Conservation (phyloP, 345 rosid genomes). For the Crucihimalaya himalaica region DNA sequence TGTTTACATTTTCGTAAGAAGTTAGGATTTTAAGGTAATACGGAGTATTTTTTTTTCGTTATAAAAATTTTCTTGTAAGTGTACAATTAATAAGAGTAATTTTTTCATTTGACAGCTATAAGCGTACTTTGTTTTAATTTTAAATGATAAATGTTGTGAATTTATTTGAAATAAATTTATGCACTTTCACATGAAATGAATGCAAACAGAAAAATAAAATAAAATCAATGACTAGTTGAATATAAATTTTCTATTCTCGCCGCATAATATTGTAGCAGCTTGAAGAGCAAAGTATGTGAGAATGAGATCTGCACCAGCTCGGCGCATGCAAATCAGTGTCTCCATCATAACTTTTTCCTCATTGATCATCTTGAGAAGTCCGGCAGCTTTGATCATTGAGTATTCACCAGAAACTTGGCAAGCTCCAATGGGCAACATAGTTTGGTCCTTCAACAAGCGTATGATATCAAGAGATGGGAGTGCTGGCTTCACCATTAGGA, state of each 20-base stretch:
- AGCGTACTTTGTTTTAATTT: too few species aligned
- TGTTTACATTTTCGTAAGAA: too few species aligned
- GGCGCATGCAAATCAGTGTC: conserved; percentile 76
- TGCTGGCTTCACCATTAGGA: conserved; percentile 91
- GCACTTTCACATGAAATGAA: too few species aligned
- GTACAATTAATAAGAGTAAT: too few species aligned
- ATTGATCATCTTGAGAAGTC: conserved; percentile 82
- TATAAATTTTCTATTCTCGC: conserved; percentile 31
- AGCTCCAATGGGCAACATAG: conserved; percentile 83
- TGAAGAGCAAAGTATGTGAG: conserved; percentile 86
- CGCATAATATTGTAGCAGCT: conserved; percentile 79
- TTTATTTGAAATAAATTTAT: too few species aligned
- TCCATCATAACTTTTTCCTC: conserved; percentile 96
- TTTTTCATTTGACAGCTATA: too few species aligned
- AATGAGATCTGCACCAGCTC: conserved; percentile 88
- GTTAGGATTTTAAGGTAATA: too few species aligned
- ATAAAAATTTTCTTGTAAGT: too few species aligned
- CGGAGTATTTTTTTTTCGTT: too few species aligned
- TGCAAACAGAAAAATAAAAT: too few species aligned
- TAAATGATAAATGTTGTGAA: too few species aligned
- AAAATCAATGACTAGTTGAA: too few species aligned
- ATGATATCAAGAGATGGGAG: conserved; percentile 91
- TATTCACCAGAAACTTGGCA: conserved; percentile 80
- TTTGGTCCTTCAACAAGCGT: conserved; percentile 70
- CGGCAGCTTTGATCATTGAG: conserved; percentile 94